Conservation (phyloP, 2,329 filamentous ascomycete species). For the Cladosporium velox region DNA sequence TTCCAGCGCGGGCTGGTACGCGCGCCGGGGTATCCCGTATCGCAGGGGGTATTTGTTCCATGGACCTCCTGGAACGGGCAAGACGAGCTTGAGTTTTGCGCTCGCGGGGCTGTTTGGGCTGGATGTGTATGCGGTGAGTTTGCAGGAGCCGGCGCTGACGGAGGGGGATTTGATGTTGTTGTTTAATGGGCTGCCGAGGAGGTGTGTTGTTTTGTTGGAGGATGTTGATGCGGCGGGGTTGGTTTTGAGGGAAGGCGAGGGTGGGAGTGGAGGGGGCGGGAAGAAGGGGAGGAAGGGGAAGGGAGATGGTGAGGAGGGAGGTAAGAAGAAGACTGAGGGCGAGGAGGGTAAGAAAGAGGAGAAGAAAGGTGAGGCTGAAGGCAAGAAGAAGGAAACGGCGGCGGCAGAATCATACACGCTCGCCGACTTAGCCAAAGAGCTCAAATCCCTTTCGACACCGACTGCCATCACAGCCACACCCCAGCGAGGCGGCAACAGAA, state of each 20-base stretch:
- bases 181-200: slow-evolving; percentile 46
- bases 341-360: slow-evolving; percentile 22
- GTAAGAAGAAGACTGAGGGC: slow-evolving; percentile 35
- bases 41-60: slow-evolving; percentile 80
- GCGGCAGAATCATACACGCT: slow-evolving; percentile 33
- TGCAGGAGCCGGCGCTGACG: slow-evolving; percentile 70
- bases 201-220: slow-evolving; percentile 51
- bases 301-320: slow-evolving; percentile 38
- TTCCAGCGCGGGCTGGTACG: slow-evolving; percentile 74
- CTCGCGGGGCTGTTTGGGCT: slow-evolving; percentile 52
- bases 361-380: slow-evolving; percentile 20
- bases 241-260: slow-evolving; percentile 35
- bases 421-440: slow-evolving; percentile 29
- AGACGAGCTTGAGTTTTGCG: slow-evolving; percentile 43
- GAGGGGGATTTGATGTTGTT: slow-evolving; percentile 60
- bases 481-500: not conserved
- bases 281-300: slow-evolving; percentile 23
- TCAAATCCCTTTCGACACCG: not conserved
- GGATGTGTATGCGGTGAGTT: slow-evolving; percentile 48
- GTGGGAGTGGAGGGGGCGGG: slow-evolving; percentile 17
- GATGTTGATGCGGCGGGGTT: slow-evolving; percentile 53
- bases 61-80: slow-evolving; percentile 58
- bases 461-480: not conserved
- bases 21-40: slow-evolving; percentile 81
- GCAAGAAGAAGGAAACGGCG: not conserved